phyloP scores from a whole-genome alignment of 306 rosid species.

The Casuarina equisetifolia region DNA sequence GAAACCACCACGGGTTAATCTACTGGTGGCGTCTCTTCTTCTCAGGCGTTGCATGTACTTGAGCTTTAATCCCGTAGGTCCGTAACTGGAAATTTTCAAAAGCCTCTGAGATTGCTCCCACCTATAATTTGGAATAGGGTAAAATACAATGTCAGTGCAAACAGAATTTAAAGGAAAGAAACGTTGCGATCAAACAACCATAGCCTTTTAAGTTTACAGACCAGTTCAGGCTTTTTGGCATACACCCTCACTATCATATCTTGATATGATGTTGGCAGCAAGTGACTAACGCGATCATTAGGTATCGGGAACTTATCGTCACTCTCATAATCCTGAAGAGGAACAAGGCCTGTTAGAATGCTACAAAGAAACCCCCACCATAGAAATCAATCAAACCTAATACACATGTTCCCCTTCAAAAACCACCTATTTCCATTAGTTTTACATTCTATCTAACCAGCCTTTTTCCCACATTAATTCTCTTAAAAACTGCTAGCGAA shows the following conservation, averaged over 20 bases:
- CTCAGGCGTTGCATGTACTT: constrained; percentile 81
- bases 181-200: constrained; percentile 13
- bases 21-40: constrained; percentile 67
- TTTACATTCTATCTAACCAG: background rate
- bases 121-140: constrained; percentile 44
- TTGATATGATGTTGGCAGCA: constrained; percentile 82
- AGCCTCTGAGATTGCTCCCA: constrained; percentile 79
- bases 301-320: constrained; percentile 66
- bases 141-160: constrained; percentile 28
- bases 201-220: constrained; percentile 34
- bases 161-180: background rate
- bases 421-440: background rate
- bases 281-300: constrained; percentile 79
- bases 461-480: background rate
- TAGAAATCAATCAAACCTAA: background rate
- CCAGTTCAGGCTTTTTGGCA: constrained; percentile 93
- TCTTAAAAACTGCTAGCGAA: background rate
- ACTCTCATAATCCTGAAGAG: constrained; percentile 81
- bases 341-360: constrained; percentile 19
- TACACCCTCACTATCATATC: constrained; percentile 95
- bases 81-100: constrained; percentile 85
- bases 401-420: constrained; percentile 1
- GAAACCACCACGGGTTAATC: background rate
- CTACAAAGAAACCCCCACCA: constrained; percentile 12
- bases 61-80: constrained; percentile 84